Evolutionary conservation across 805 yeast species (phyloP).

Genomic region (Pichia californica): DNA sequence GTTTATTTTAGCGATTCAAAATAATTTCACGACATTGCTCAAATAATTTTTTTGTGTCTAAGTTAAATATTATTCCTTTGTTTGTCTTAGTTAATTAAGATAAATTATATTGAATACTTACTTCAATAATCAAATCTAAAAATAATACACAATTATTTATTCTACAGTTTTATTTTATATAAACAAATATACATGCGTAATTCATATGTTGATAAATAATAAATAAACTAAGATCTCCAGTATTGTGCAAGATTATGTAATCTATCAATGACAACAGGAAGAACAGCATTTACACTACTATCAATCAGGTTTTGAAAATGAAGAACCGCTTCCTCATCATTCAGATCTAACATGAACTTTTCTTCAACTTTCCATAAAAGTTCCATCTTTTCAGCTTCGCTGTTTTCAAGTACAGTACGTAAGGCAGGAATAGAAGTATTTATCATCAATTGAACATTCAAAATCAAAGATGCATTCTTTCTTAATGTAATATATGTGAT

Average conservation of each 20-base stretch:
- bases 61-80: too few species aligned
- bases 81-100: too few species aligned
- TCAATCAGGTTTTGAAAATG: slow-evolving; percentile 93
- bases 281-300: slow-evolving; percentile 86
- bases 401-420: slow-evolving; percentile 33
- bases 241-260: slow-evolving; percentile 94
- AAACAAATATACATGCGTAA: too few species aligned
- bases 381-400: slow-evolving; percentile 66
- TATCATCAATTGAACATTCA: slow-evolving; percentile 91
- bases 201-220: too few species aligned
- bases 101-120: too few species aligned
- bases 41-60: too few species aligned
- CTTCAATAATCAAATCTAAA: too few species aligned
- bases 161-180: too few species aligned
- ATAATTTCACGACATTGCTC: too few species aligned
- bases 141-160: too few species aligned
- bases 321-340: slow-evolving; percentile 91
- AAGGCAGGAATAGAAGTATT: slow-evolving; percentile 91
- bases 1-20: too few species aligned
- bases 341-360: slow-evolving; percentile 86
- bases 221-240: too few species aligned
- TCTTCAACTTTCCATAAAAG: slow-evolving; percentile 90
- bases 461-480: slow-evolving; percentile 80
- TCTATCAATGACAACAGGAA: slow-evolving; percentile 93
- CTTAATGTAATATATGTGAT: slow-evolving; percentile 88